These are phyloP conservation scores for Lagerstroemia speciosa DNA, from an alignment of 345 rosid species.

Conservation along the genomic window DNA sequence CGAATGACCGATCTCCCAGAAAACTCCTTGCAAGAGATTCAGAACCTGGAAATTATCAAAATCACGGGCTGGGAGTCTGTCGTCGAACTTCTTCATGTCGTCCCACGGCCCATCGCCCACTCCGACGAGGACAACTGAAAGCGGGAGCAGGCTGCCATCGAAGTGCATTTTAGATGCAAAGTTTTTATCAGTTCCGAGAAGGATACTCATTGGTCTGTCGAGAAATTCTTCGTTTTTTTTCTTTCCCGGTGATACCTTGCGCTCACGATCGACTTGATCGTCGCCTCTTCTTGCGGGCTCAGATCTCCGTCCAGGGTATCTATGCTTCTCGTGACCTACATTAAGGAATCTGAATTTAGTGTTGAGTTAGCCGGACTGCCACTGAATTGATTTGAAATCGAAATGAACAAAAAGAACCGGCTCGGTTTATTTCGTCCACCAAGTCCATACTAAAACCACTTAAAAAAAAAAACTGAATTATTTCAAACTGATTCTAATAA, in stretches of 20 bases:
- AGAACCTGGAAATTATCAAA: slow-evolving; percentile 36
- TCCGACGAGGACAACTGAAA: slow-evolving; percentile 29
- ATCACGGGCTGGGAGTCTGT: slow-evolving; percentile 31
- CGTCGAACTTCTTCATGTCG: slow-evolving; percentile 33
- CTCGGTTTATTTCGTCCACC: no score
- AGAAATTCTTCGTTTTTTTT: background rate
- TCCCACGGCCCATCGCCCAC: slow-evolving; percentile 48
- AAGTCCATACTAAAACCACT: no score
- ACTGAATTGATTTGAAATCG: no score
- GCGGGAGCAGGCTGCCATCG: slow-evolving; percentile 24
- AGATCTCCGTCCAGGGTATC: background rate
- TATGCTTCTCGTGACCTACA: slow-evolving; percentile 2
- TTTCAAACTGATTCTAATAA: no score
- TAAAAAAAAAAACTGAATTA: no score
- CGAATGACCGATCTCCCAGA: background rate
- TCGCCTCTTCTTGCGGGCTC: slow-evolving; percentile 10
- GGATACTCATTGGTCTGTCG: background rate
- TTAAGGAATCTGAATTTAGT: background rate
- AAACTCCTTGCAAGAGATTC: background rate
- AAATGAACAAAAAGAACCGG: no score
- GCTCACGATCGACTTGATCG: background rate
- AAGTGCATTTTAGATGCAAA: background rate
- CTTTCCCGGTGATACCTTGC: background rate
- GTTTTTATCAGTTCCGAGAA: background rate
- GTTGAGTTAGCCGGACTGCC: no score